Conservation (phyloP, 208 protist genomes). For the Crithidia fasciculata region DNA sequence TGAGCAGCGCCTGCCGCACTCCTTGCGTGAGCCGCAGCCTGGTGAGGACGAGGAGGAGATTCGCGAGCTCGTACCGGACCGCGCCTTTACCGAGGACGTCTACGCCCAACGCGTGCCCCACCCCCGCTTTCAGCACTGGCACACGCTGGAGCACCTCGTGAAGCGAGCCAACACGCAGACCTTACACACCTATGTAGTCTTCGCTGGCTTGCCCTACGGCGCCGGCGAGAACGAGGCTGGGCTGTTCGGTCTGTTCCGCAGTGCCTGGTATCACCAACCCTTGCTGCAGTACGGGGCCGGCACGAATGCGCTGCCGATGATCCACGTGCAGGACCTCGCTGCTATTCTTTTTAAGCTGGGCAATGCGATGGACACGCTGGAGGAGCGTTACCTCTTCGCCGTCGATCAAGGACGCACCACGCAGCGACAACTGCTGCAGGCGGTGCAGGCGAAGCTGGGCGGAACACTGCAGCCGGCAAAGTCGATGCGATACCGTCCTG, state of each 20-base stretch:
- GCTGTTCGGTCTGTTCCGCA: conserved; percentile 64
- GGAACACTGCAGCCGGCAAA: conserved; percentile 40
- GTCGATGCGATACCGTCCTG: background rate
- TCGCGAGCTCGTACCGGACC: conserved; percentile 60
- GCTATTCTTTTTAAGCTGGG: conserved; percentile 73
- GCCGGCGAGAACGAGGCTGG: conserved; percentile 69
- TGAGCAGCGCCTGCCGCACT: conserved; percentile 25
- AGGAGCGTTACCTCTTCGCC: conserved; percentile 91
- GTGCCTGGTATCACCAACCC: conserved; percentile 76
- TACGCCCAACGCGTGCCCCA: conserved; percentile 87
- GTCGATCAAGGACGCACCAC: conserved; percentile 91
- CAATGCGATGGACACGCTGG: conserved; percentile 73
- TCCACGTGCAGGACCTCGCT: conserved; percentile 93
- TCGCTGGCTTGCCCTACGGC: conserved; percentile 92
- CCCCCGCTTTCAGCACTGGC: conserved; percentile 82
- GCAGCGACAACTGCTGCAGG: conserved; percentile 72
- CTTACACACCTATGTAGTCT: conserved; percentile 92
- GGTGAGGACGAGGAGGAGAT: conserved; percentile 51
- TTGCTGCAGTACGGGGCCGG: conserved; percentile 84
- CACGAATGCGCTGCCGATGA: conserved; percentile 90
- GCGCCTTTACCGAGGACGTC: conserved; percentile 88
- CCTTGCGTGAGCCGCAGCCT: conserved; percentile 28
- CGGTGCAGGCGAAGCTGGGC: conserved; percentile 68
- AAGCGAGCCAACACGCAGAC: conserved; percentile 90
- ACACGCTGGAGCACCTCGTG: conserved; percentile 86